Evolutionary conservation across 1,284 basidiomycete genomes (phyloP).

Genomic region (Paramarasmius palmivorus): DNA sequence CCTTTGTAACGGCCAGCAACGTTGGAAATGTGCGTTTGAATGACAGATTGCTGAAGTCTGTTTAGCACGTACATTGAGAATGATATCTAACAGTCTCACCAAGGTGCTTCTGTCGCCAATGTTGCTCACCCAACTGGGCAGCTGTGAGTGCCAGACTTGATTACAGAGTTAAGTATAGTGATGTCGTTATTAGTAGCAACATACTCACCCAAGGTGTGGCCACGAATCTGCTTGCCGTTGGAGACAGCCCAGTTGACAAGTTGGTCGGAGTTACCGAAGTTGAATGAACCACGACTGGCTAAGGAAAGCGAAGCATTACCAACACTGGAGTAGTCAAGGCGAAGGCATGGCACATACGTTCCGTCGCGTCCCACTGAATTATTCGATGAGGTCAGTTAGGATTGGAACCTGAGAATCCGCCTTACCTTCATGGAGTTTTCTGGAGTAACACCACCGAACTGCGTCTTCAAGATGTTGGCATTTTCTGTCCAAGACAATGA

Average conservation of each 20-base stretch:
- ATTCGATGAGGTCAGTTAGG: background rate
- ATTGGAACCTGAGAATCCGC: background rate
- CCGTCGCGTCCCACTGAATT: constrained; percentile 22
- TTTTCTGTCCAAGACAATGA: constrained; percentile 21
- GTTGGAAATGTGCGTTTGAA: constrained; percentile 42
- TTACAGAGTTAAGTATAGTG: background rate
- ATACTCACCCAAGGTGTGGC: constrained; percentile 41
- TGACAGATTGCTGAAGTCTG: constrained; percentile 30
- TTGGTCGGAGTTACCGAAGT: constrained; percentile 38
- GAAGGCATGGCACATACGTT: constrained; percentile 12
- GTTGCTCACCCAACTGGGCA: constrained; percentile 42
- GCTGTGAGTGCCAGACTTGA: constrained; percentile 49
- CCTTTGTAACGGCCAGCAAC: constrained; percentile 41
- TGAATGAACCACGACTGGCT: constrained; percentile 35
- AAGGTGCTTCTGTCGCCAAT: constrained; percentile 30
- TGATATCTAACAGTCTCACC: constrained; percentile 15
- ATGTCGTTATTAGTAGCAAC: background rate
- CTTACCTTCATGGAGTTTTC: constrained; percentile 35
- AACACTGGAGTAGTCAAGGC: background rate
- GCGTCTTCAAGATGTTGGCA: constrained; percentile 29
- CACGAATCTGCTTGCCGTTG: constrained; percentile 47
- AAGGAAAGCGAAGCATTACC: background rate
- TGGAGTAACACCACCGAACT: constrained; percentile 38
- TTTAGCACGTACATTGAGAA: background rate
- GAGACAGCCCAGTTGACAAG: constrained; percentile 47